Evolutionary conservation across 768 basidiomycete genomes (phyloP).

Genomic region (Panaeolus cyanescens): DNA sequence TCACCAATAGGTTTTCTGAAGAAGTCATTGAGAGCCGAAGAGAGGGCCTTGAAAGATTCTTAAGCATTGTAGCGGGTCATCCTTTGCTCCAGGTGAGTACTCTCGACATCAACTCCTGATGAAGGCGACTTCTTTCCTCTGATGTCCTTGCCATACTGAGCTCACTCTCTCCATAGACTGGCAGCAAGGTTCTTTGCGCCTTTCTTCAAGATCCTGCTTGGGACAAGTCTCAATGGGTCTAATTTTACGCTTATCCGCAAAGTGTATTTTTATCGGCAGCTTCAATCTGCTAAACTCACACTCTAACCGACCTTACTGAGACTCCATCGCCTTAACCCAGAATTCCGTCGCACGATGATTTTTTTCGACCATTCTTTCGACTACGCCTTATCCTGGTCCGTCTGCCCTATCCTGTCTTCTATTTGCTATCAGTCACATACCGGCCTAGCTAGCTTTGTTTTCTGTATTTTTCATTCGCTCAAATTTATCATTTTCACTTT

Average conservation of each 20-base stretch:
- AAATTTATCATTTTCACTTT: not conserved
- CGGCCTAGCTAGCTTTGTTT: not conserved
- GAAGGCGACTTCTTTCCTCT: not conserved
- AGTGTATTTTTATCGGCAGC: not conserved
- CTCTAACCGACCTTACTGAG: not conserved
- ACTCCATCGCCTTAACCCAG: not conserved
- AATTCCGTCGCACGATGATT: not conserved
- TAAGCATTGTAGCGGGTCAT: slow-evolving; percentile 96
- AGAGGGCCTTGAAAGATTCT: slow-evolving; percentile 92
- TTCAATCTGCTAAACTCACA: not conserved
- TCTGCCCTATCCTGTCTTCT: not conserved
- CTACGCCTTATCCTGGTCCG: not conserved
- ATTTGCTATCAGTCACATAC: slow-evolving; percentile 1
- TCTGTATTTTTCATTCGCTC: not conserved
- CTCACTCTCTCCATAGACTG: slow-evolving; percentile 59
- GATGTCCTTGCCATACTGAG: slow-evolving; percentile 2
- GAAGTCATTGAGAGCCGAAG: slow-evolving; percentile 93
- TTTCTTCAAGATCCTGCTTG: slow-evolving; percentile 95
- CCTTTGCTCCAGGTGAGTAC: slow-evolving; percentile 87
- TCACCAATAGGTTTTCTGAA: slow-evolving; percentile 97
- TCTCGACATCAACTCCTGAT: not conserved
- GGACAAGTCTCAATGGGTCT: slow-evolving; percentile 83
- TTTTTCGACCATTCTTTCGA: not conserved
- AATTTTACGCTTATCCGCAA: slow-evolving; percentile 16
- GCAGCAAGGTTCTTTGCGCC: slow-evolving; percentile 94